Percentiles rank a stretch among this genome's conserved stretches.
Evolutionary conservation across 129 eudicot species (phyloP).

Genomic region (Chrysanthemum makinoi): DNA sequence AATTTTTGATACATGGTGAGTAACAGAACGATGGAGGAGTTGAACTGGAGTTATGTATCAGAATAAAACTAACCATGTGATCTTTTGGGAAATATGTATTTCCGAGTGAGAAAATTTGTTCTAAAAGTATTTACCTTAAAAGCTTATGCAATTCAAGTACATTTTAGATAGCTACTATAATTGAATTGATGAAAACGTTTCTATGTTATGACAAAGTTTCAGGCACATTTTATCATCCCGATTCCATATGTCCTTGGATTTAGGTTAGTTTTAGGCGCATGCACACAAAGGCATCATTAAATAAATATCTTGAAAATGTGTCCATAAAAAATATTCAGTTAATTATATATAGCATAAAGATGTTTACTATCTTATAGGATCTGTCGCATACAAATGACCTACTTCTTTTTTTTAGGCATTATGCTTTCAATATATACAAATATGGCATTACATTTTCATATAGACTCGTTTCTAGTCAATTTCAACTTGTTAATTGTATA

Average conservation of each 20-base stretch:
- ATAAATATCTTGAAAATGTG: no score
- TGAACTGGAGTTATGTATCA: background rate
- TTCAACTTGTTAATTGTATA: slow-evolving; percentile 16
- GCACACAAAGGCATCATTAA: no score
- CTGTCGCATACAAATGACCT: background rate
- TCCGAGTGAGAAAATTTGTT: background rate
- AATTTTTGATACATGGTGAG: background rate
- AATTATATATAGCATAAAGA: background rate
- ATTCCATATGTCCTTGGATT: no score
- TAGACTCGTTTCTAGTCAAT: background rate
- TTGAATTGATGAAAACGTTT: no score
- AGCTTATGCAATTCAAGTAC: slow-evolving; percentile 5
- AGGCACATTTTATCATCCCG: no score
- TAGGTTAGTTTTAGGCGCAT: no score
- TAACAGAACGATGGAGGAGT: background rate
- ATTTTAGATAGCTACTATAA: background rate
- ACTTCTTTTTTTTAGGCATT: background rate
- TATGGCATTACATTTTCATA: background rate
- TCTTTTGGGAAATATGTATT: background rate
- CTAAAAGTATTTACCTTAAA: background rate
- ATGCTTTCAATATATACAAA: background rate
- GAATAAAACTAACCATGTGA: background rate
- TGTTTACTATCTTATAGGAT: background rate
- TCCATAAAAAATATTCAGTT: no score
- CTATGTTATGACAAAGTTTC: no score